These are phyloP conservation scores for Dothistroma septosporum DNA, from an alignment of 2,329 filamentous ascomycete species.

Conservation along the genomic window DNA sequence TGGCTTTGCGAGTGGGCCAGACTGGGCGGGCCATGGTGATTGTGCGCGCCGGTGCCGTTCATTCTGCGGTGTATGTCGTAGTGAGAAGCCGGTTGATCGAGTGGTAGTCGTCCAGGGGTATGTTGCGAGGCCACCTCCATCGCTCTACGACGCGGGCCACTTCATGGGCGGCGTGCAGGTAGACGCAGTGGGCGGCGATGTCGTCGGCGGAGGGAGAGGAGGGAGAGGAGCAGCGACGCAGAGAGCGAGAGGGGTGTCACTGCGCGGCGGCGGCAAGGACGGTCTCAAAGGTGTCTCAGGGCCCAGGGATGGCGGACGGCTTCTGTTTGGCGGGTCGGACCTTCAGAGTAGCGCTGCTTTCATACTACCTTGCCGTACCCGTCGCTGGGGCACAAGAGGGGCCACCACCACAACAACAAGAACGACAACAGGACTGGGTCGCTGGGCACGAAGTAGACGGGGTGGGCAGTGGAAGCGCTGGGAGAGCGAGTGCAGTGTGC, in stretches of 20 bases:
- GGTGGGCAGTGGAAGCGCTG: no score
- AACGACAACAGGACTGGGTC: not conserved
- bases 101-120: not conserved
- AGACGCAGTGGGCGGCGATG: not conserved
- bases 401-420: no score
- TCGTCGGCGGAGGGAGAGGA: not conserved
- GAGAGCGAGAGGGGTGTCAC: no score
- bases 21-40: constrained; percentile 24
- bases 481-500: no score
- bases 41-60: constrained; percentile 11
- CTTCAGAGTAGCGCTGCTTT: not conserved
- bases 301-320: not conserved
- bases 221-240: not conserved
- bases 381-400: no score
- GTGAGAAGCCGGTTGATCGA: not conserved
- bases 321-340: no score
- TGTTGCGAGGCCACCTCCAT: not conserved
- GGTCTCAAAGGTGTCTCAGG: not conserved
- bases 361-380: no score
- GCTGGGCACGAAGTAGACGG: no score
- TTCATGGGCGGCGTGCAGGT: not conserved
- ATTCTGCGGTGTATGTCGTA: constrained; percentile 15
- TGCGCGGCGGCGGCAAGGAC: no score
- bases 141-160: no score
- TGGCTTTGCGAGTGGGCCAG: constrained; percentile 43